phyloP scores from a whole-genome alignment of 805 yeast species.

The Starmerella cellae region DNA sequence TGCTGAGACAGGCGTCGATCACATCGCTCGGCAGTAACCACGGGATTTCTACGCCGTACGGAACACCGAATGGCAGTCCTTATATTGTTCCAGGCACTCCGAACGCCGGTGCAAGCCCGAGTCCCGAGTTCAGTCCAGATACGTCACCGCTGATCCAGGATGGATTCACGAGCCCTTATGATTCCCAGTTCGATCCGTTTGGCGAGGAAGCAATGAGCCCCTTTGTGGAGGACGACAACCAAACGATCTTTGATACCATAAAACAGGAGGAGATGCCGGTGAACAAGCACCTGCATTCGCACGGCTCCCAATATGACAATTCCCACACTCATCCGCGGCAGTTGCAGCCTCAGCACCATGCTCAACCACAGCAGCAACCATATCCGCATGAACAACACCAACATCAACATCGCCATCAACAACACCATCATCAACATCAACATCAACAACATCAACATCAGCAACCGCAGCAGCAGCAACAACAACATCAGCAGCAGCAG shows the following conservation, averaged over 20 bases:
- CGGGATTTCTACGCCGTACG: conserved; percentile 1
- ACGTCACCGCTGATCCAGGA: conserved; percentile 7
- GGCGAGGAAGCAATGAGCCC: conserved; percentile 6
- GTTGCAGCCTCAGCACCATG: background rate
- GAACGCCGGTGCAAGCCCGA: background rate
- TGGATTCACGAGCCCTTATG: conserved; percentile 5
- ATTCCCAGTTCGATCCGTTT: background rate
- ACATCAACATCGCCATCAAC: background rate
- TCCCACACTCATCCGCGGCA: background rate
- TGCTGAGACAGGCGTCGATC: background rate
- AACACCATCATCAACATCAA: background rate
- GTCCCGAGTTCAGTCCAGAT: background rate
- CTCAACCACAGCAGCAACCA: background rate
- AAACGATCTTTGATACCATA: background rate
- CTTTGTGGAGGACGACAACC: conserved; percentile 1
- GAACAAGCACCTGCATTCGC: too few relatives aligned
- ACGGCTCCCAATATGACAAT: background rate
- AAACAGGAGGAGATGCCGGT: background rate
- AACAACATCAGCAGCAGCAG: background rate
- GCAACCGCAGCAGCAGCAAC: background rate
- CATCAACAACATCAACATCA: background rate
- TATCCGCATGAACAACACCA: background rate
- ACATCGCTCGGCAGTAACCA: background rate
- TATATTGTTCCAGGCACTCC: conserved; percentile 2
- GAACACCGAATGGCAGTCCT: conserved; percentile 1